Conservation (phyloP, 1,139 yeast genomes). For the Debaryomyces fabryi region DNA sequence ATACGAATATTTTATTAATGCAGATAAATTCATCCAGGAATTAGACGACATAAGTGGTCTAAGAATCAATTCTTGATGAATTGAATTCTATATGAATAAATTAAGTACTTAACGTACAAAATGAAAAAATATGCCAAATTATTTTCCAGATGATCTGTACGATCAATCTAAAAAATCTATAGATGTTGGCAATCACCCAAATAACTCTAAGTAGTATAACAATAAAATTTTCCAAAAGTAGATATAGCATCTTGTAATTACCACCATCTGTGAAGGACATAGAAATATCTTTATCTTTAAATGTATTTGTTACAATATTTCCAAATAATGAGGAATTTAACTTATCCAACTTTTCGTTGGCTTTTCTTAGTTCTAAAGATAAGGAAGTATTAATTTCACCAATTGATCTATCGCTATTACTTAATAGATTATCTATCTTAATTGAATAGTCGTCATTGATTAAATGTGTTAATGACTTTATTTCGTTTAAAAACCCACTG, state of each 20-base stretch:
- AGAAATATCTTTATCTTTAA: constrained; percentile 21
- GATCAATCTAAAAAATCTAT: constrained; percentile 41
- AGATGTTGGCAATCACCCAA: constrained; percentile 71
- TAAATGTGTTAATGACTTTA: constrained; percentile 40
- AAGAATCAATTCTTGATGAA: constrained; percentile 9
- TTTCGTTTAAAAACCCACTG: constrained; percentile 37
- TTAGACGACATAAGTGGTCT: constrained; percentile 18
- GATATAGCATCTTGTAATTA: constrained; percentile 42
- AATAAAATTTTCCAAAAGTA: constrained; percentile 47
- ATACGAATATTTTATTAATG: constrained; percentile 29
- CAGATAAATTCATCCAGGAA: constrained; percentile 28
- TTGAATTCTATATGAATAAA: not conserved
- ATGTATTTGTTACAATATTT: constrained; percentile 27
- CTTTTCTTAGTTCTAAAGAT: constrained; percentile 67
- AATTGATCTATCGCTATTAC: constrained; percentile 72
- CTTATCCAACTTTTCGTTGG: constrained; percentile 69
- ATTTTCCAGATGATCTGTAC: constrained; percentile 39
- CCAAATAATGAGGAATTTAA: constrained; percentile 43
- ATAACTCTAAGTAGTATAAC: constrained; percentile 65
- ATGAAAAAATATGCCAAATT: constrained; percentile 17
- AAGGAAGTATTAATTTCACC: constrained; percentile 85
- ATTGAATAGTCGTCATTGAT: constrained; percentile 48
- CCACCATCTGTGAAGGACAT: constrained; percentile 28
- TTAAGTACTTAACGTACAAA: not conserved
- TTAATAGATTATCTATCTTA: constrained; percentile 66